Conservation (phyloP, 208 protist genomes). For the Crithidia acanthocephali region DNA sequence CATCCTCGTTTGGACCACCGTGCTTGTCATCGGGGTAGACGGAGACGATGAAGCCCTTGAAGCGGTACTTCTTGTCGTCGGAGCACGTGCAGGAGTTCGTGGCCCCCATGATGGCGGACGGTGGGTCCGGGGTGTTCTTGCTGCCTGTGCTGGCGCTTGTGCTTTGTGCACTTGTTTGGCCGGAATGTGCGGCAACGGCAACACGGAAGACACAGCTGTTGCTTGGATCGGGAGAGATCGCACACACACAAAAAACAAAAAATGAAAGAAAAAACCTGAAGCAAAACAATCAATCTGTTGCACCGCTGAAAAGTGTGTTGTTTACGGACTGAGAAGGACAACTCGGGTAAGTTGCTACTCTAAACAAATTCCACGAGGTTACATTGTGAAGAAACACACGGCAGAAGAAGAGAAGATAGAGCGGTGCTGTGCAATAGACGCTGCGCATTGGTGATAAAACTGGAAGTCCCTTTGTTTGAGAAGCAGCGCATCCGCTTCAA, state of each 20-base stretch:
- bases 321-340: background rate
- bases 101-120: constrained; percentile 24
- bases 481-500: too few species aligned
- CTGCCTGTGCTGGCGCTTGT: too few species aligned
- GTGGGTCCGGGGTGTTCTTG: too few species aligned
- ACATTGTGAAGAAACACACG: background rate
- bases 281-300: background rate
- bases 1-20: constrained; percentile 58
- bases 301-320: background rate
- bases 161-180: too few species aligned
- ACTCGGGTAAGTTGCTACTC: background rate
- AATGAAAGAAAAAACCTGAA: background rate
- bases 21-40: constrained; percentile 64
- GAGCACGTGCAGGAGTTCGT: constrained; percentile 45
- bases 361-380: background rate
- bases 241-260: too few species aligned
- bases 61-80: constrained; percentile 66
- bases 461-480: too few species aligned
- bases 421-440: too few species aligned
- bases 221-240: too few species aligned
- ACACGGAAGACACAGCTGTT: too few species aligned
- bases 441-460: too few species aligned
- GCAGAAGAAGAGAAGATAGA: background rate
- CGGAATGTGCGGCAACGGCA: too few species aligned
- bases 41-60: constrained; percentile 80